These are phyloP conservation scores for Rozella allomycis DNA, from an alignment of 371 early-diverging fungal genomes.

Conservation along the genomic window DNA sequence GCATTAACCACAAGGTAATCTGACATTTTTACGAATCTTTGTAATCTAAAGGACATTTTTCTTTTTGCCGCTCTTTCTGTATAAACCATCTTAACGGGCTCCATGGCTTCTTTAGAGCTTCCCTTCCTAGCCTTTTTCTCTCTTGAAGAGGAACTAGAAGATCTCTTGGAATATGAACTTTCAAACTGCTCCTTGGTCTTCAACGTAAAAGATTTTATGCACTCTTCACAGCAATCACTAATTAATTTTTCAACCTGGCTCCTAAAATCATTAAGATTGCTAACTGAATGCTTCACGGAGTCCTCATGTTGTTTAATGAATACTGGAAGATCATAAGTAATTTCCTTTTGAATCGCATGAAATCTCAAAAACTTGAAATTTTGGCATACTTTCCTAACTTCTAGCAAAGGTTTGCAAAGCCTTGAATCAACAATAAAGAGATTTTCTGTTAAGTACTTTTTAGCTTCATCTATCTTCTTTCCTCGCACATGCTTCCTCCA, in stretches of 20 bases:
- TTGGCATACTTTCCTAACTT: slow-evolving; percentile 10
- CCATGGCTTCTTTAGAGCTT: neutral
- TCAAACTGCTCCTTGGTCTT: neutral
- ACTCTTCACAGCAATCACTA: slow-evolving; percentile 12
- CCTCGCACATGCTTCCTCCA: too few species aligned
- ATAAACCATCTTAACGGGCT: slow-evolving; percentile 7
- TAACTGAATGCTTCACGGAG: slow-evolving; percentile 9
- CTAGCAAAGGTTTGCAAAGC: slow-evolving; percentile 11
- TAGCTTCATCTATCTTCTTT: slow-evolving; percentile 16
- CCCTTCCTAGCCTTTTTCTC: slow-evolving; percentile 2
- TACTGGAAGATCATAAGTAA: slow-evolving; percentile 12
- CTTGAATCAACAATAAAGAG: slow-evolving; percentile 21
- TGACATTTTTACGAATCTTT: slow-evolving; percentile 25
- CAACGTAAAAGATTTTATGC: neutral
- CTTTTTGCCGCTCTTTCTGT: slow-evolving; percentile 32
- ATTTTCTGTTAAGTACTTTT: slow-evolving; percentile 10
- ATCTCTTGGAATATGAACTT: neutral
- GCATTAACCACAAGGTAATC: slow-evolving; percentile 26
- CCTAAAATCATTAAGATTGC: slow-evolving; percentile 7
- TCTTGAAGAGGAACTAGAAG: neutral
- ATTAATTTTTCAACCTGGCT: slow-evolving; percentile 10
- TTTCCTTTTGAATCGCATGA: slow-evolving; percentile 8
- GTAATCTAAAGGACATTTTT: slow-evolving; percentile 19
- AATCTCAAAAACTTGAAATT: slow-evolving; percentile 5
- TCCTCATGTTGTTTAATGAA: slow-evolving; percentile 17